These are phyloP conservation scores for Calocybe gambosa DNA, from an alignment of 1,284 basidiomycete genomes.

Conservation along the genomic window DNA sequence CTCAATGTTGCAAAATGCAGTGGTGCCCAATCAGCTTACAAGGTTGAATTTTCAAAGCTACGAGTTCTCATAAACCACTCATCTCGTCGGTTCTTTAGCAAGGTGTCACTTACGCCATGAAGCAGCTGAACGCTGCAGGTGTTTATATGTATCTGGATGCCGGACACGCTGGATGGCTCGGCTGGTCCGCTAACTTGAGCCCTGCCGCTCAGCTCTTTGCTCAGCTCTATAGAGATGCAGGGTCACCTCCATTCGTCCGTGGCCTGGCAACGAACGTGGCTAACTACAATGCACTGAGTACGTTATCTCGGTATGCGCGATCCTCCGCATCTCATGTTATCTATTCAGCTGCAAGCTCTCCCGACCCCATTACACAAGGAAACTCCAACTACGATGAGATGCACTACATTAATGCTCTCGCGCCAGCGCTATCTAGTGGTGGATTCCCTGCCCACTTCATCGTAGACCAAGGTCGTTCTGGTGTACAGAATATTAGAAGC, in stretches of 20 bases:
- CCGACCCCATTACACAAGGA: slow-evolving; percentile 55
- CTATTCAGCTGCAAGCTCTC: slow-evolving; percentile 31
- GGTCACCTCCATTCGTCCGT: slow-evolving; percentile 47
- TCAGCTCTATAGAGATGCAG: slow-evolving; percentile 42
- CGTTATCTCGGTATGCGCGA: slow-evolving; percentile 4
- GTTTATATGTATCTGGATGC: slow-evolving; percentile 60
- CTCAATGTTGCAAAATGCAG: slow-evolving; percentile 51
- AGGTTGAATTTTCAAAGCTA: slow-evolving; percentile 22
- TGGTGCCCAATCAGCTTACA: slow-evolving; percentile 46
- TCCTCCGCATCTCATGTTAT: slow-evolving; percentile 1
- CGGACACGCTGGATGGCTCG: slow-evolving; percentile 63
- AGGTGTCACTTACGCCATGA: slow-evolving; percentile 50
- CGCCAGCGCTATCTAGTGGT: slow-evolving; percentile 34
- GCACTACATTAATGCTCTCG: slow-evolving; percentile 53
- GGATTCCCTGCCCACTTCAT: slow-evolving; percentile 60
- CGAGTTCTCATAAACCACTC: background rate
- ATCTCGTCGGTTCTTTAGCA: slow-evolving; percentile 20
- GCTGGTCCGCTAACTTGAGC: slow-evolving; percentile 56
- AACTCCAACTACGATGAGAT: slow-evolving; percentile 58
- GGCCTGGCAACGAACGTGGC: slow-evolving; percentile 62
- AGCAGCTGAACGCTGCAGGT: slow-evolving; percentile 47
- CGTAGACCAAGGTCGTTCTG: slow-evolving; percentile 59
- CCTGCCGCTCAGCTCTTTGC: slow-evolving; percentile 54
- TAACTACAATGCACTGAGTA: slow-evolving; percentile 56
- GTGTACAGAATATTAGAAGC: slow-evolving; percentile 52